Percentiles rank a stretch among this genome's conserved stretches.
Conservation (phyloP, 768 basidiomycete species). For the Trametes cinnabarina region DNA sequence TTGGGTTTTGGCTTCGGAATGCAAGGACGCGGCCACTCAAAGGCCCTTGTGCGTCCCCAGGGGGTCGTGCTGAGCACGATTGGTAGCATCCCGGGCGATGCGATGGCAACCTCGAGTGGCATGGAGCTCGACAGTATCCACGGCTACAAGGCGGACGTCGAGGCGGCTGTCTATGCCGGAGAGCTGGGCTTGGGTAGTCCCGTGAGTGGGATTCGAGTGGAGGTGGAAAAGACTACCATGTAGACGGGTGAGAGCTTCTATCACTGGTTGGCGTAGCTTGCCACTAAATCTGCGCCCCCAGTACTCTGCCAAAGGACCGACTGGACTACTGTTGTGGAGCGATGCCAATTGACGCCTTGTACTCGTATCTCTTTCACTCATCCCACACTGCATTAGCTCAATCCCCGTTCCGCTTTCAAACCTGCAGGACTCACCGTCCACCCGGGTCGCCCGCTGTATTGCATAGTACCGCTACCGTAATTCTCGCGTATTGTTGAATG, state of each 20-base stretch:
- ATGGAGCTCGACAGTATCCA: slow-evolving; percentile 29
- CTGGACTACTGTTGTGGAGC: neutral
- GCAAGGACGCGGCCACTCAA: slow-evolving; percentile 23
- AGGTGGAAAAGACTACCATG: slow-evolving; percentile 34
- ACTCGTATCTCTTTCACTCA: slow-evolving; percentile 9
- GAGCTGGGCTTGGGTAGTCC: slow-evolving; percentile 18
- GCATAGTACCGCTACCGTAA: slow-evolving; percentile 14
- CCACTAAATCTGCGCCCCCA: neutral
- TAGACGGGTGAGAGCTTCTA: slow-evolving; percentile 8
- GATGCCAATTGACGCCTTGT: slow-evolving; percentile 5
- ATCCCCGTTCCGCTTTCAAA: neutral
- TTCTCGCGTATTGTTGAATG: slow-evolving; percentile 7
- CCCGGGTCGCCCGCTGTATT: slow-evolving; percentile 14
- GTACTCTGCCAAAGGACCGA: slow-evolving; percentile 3
- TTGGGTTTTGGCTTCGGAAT: slow-evolving; percentile 26
- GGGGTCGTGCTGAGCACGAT: slow-evolving; percentile 31
- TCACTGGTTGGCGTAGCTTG: neutral
- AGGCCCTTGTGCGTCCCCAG: slow-evolving; percentile 24
- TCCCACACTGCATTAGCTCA: neutral
- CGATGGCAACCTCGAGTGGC: slow-evolving; percentile 23
- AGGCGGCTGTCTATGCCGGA: slow-evolving; percentile 14
- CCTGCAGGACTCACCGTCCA: neutral
- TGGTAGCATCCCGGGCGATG: slow-evolving; percentile 28
- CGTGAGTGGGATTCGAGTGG: slow-evolving; percentile 30
- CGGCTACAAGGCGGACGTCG: slow-evolving; percentile 23